A percentile compares a stretch with the other conserved stretches of the same genome.
Conservation (phyloP, 495 filamentous ascomycete genomes). For the Thermothielavioides terrestris region DNA sequence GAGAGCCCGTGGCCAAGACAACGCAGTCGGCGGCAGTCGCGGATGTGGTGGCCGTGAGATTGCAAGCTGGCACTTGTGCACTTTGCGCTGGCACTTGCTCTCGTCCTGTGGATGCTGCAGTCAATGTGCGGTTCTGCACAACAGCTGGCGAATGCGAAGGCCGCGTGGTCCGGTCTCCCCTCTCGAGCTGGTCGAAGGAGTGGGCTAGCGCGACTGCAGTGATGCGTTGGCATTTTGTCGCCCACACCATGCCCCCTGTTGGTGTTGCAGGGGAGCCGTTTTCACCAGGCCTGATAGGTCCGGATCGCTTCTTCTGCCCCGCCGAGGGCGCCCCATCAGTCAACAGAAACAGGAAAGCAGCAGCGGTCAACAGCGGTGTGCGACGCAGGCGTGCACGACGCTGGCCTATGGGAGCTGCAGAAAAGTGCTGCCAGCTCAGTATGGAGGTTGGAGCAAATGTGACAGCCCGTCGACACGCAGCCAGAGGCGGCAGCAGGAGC, state of each 20-base stretch:
- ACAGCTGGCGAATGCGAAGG: slow-evolving; percentile 15
- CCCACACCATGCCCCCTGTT: slow-evolving; percentile 26
- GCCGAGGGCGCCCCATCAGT: slow-evolving; percentile 9
- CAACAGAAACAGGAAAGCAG: slow-evolving; percentile 20
- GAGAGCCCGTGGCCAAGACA: too few species aligned
- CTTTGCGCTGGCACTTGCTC: background rate
- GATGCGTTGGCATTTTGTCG: slow-evolving; percentile 30
- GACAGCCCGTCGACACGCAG: slow-evolving; percentile 23
- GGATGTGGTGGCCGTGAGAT: background rate
- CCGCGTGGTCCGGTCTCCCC: slow-evolving; percentile 2
- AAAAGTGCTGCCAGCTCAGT: slow-evolving; percentile 26
- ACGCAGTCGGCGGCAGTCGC: slow-evolving; percentile 2
- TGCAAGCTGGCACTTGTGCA: background rate
- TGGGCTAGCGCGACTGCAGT: slow-evolving; percentile 27
- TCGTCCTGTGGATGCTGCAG: background rate
- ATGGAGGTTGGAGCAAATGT: slow-evolving; percentile 16
- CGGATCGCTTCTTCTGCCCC: slow-evolving; percentile 19
- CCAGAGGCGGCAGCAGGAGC: background rate
- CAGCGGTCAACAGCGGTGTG: slow-evolving; percentile 21
- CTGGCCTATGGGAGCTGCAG: slow-evolving; percentile 25
- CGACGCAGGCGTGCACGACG: slow-evolving; percentile 9
- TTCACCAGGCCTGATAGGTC: slow-evolving; percentile 26
- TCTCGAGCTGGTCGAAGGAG: slow-evolving; percentile 12
- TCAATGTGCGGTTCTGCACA: slow-evolving; percentile 15
- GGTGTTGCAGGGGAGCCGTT: slow-evolving; percentile 21